Evolutionary conservation across 176 grass and related monocot genomes (phyloP).

Genomic region (Eragrostis curvula): DNA sequence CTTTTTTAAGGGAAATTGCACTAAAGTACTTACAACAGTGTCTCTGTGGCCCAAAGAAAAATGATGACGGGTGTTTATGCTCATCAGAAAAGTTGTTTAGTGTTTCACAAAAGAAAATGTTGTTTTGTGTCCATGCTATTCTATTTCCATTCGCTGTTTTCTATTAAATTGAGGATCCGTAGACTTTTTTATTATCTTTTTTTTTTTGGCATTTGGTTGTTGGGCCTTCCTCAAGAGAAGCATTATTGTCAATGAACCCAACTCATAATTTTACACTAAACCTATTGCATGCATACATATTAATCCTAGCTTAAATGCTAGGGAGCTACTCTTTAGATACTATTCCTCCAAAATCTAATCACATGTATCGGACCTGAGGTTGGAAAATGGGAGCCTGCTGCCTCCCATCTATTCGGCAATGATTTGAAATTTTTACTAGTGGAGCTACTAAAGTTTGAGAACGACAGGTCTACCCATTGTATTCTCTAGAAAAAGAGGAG

Average conservation of each 20-base stretch:
- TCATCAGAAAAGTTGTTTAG: too few relatives aligned
- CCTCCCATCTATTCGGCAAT: neutral
- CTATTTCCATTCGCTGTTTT: neutral
- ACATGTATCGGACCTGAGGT: neutral
- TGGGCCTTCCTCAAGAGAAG: neutral
- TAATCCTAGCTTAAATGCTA: too few relatives aligned
- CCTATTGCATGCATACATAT: neutral
- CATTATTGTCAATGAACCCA: neutral
- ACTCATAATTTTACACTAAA: neutral
- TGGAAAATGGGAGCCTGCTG: neutral
- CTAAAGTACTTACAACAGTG: too few relatives aligned
- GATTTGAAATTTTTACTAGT: neutral
- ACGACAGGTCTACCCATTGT: neutral
- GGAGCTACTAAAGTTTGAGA: slow-evolving; percentile 5
- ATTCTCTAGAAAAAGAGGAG: neutral
- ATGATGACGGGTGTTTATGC: too few relatives aligned
- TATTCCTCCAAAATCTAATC: neutral
- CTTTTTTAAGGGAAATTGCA: too few relatives aligned
- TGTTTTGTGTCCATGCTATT: neutral
- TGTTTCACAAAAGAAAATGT: too few relatives aligned
- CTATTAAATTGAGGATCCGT: neutral
- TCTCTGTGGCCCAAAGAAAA: too few relatives aligned
- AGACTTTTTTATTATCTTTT: too few relatives aligned
- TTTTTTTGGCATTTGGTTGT: neutral
- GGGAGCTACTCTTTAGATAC: too few relatives aligned